A percentile compares a stretch with the other conserved stretches of the same genome.
phyloP scores from a whole-genome alignment of 2,329 filamentous ascomycete genomes.

The Plenodomus lindquistii region DNA sequence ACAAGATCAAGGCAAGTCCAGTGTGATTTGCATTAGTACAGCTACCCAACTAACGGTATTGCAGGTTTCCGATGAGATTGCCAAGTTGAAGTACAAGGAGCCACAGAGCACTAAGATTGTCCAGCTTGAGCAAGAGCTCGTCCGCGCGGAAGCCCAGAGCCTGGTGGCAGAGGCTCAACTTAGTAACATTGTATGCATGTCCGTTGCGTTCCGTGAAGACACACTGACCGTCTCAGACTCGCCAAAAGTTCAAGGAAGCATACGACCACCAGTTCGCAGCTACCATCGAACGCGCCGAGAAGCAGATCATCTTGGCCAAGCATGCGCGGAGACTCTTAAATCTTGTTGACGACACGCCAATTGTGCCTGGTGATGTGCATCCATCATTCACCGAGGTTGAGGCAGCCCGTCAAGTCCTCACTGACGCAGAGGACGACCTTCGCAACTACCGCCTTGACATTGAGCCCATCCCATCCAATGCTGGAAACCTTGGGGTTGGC shows the following conservation, averaged over 20 bases:
- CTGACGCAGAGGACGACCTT: slow-evolving; percentile 89
- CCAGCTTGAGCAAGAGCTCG: slow-evolving; percentile 91
- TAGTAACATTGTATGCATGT: slow-evolving; percentile 73
- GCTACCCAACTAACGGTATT: slow-evolving; percentile 1
- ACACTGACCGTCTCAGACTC: slow-evolving; percentile 63
- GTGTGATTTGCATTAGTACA: not conserved
- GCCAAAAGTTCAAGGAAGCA: slow-evolving; percentile 93
- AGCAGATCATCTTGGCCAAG: slow-evolving; percentile 91
- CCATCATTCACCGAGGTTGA: slow-evolving; percentile 67
- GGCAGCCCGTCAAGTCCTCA: slow-evolving; percentile 81
- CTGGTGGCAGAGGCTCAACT: slow-evolving; percentile 95
- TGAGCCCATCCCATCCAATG: slow-evolving; percentile 58
- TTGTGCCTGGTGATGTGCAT: slow-evolving; percentile 81
- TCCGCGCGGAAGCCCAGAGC: slow-evolving; percentile 93
- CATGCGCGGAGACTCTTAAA: slow-evolving; percentile 84
- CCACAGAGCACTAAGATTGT: slow-evolving; percentile 80
- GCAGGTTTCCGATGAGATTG: slow-evolving; percentile 84
- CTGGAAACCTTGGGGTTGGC: slow-evolving; percentile 54
- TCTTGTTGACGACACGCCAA: slow-evolving; percentile 84
- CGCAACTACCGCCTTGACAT: slow-evolving; percentile 68
- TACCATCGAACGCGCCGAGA: slow-evolving; percentile 93
- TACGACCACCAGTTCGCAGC: slow-evolving; percentile 87
- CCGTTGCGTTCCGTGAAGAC: not conserved
- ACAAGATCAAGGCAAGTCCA: slow-evolving; percentile 70
- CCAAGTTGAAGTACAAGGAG: slow-evolving; percentile 89